Evolutionary conservation across 1,139 yeast species (phyloP), one percentile per base, ranked within the genome.

Genomic region (Candida dubliniensis): DNA sequence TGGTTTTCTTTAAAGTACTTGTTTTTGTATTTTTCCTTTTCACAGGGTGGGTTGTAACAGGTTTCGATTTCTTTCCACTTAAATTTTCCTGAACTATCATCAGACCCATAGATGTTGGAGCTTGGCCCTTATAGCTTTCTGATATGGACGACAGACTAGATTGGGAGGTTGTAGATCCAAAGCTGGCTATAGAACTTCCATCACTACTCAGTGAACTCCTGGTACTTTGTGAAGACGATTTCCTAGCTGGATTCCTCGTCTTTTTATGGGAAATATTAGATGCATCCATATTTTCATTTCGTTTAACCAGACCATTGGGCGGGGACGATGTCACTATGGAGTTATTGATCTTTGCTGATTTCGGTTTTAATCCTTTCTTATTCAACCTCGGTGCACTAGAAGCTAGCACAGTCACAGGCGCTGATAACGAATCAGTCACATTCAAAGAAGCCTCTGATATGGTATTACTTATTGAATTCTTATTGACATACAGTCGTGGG

Each of bases 61-160:
- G 24, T n/a, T 31, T 37, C 14, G 14, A 31, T 3, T 4, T 13
- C 11, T 31, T 31, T 8, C 14, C 15, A 4, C 3, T 13, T 4
- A 12, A 31, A 3, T 7, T 5, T 14, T 43, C 43, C 7, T 40
- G 43, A 9, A 34, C 26, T 7, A 30, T 37, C 48, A 42, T 41
- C 44, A 44, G 40, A 36, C 40, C 40, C 26, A 47, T 29, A 3
- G 53, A 42, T 26, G 49, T 43, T 11, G 47, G 45, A 4, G 49
- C 42, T 36, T 36, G 41, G n/a, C 33, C 42, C 25, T 36, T 39
- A n/a, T 35, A 35, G 9, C 36, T 41, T 8, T 45, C 43, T 10
- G 31, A 25, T 14, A 37, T 4, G 27, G 36, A 13, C 12, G 39
- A 32, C 41, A 18, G 29, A 31, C 35, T 27, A 27, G 24, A 8